Percentiles rank a stretch among this genome's conserved stretches.
phyloP scores from a whole-genome alignment of 345 rosid species.

The Citrus glauca region DNA sequence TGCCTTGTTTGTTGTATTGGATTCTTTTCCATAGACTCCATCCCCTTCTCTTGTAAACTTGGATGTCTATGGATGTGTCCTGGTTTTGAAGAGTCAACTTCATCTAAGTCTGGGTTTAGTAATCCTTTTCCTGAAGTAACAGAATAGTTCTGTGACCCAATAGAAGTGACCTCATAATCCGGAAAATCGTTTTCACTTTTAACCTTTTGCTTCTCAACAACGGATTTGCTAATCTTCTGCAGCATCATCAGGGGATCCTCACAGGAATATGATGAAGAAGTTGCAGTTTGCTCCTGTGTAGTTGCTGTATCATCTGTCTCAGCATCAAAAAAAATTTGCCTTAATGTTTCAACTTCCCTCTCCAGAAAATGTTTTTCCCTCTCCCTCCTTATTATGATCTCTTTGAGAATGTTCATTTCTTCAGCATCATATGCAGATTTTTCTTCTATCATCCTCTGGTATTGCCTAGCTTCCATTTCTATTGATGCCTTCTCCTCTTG shows the following conservation, averaged over 20 bases:
- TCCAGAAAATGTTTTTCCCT: slow-evolving; percentile 64
- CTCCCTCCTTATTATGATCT: slow-evolving; percentile 66
- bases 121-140: slow-evolving; percentile 41
- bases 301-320: slow-evolving; percentile 15
- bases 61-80: slow-evolving; percentile 10
- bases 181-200: slow-evolving; percentile 14
- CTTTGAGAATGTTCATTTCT: slow-evolving; percentile 75
- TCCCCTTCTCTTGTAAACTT: slow-evolving; percentile 18
- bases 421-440: slow-evolving; percentile 70
- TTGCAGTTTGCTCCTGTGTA: slow-evolving; percentile 12
- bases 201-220: slow-evolving; percentile 25
- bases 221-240: slow-evolving; percentile 17
- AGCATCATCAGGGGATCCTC: slow-evolving; percentile 19
- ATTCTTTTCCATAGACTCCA: slow-evolving; percentile 12
- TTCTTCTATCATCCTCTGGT: slow-evolving; percentile 73
- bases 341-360: slow-evolving; percentile 59
- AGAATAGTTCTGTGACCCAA: slow-evolving; percentile 17
- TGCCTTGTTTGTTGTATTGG: slow-evolving; percentile 13
- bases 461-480: slow-evolving; percentile 73
- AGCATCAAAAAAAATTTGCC: slow-evolving; percentile 38
- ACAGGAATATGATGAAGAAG: slow-evolving; percentile 23
- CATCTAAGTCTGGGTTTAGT: slow-evolving; percentile 31
- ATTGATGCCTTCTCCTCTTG: slow-evolving; percentile 66
- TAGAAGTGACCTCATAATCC: slow-evolving; percentile 23
- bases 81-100: slow-evolving; percentile 18